Conservation (phyloP, 2,329 filamentous ascomycete genomes). For the Cercospora citrullina region DNA sequence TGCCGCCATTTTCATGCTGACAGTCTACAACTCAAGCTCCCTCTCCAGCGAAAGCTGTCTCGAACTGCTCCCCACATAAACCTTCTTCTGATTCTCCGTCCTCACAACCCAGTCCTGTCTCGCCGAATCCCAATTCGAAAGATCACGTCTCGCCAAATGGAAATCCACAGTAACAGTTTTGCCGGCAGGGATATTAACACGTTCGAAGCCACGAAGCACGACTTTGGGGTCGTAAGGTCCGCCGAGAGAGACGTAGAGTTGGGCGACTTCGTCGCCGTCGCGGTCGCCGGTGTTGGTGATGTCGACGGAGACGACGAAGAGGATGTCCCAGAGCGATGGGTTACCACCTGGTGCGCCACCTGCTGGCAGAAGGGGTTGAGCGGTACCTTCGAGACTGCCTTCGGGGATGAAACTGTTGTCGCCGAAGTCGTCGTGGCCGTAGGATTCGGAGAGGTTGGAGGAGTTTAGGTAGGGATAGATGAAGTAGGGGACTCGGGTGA, state of each 20-base stretch:
- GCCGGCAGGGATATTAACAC: conserved; percentile 33
- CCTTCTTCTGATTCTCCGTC: conserved; percentile 29
- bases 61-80: conserved; percentile 36
- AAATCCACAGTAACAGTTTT: conserved; percentile 26
- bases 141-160: conserved; percentile 24
- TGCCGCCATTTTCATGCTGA: not conserved
- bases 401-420: conserved; percentile 60
- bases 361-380: conserved; percentile 58
- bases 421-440: conserved; percentile 61
- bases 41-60: conserved; percentile 26
- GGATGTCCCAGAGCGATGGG: conserved; percentile 58
- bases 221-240: conserved; percentile 53
- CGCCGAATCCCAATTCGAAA: conserved; percentile 29
- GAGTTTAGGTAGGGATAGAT: conserved; percentile 73
- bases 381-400: conserved; percentile 48
- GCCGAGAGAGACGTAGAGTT: conserved; percentile 50
- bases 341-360: conserved; percentile 65
- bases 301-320: conserved; percentile 57
- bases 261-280: conserved; percentile 56
- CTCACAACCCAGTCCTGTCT: conserved; percentile 49
- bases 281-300: conserved; percentile 64
- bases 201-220: conserved; percentile 44
- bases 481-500: conserved; percentile 57
- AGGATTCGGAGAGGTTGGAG: conserved; percentile 58
- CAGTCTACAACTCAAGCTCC: conserved; percentile 8